These are phyloP conservation scores for Sanguinoderma infundibulare DNA, from an alignment of 1,284 basidiomycete species.

Conservation along the genomic window DNA sequence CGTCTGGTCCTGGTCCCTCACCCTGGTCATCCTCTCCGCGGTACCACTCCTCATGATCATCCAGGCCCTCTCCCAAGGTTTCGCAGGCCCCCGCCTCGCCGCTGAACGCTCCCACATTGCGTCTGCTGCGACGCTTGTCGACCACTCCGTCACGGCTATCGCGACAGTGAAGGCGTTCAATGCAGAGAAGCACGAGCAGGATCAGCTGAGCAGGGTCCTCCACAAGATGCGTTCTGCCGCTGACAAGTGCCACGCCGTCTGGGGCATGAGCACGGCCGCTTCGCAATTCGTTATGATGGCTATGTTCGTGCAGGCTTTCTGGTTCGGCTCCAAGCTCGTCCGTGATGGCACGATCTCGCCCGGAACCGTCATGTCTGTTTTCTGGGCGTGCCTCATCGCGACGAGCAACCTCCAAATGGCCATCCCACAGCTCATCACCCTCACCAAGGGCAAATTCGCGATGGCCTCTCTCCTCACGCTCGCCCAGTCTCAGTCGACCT, in stretches of 20 bases:
- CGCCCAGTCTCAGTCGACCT: conserved; percentile 44
- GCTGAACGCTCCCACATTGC: conserved; percentile 73
- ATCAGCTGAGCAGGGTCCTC: conserved; percentile 54
- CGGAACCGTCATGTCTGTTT: conserved; percentile 91
- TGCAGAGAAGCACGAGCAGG: conserved; percentile 68
- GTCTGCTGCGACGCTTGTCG: conserved; percentile 77
- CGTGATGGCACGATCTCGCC: conserved; percentile 68
- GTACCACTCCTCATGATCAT: conserved; percentile 85
- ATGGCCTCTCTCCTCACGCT: conserved; percentile 76
- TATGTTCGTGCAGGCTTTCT: conserved; percentile 97
- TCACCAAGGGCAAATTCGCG: conserved; percentile 88
- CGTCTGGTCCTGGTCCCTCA: conserved; percentile 79
- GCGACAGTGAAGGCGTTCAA: conserved; percentile 97
- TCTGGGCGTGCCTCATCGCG: conserved; percentile 95
- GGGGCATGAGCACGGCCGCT: conserved; percentile 74
- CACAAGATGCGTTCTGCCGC: conserved; percentile 52
- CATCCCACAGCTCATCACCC: conserved; percentile 77
- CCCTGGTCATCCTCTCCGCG: conserved; percentile 90
- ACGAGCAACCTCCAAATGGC: conserved; percentile 86
- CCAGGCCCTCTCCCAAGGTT: conserved; percentile 74
- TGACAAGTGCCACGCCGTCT: conserved; percentile 66
- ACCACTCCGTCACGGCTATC: conserved; percentile 81
- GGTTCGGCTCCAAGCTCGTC: conserved; percentile 92
- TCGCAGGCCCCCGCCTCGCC: conserved; percentile 70
- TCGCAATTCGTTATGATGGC: conserved; percentile 83